Percentiles rank a stretch among this genome's conserved stretches.
Evolutionary conservation across 495 filamentous ascomycete species (phyloP).

Genomic region (Talaromyces borbonicus): DNA sequence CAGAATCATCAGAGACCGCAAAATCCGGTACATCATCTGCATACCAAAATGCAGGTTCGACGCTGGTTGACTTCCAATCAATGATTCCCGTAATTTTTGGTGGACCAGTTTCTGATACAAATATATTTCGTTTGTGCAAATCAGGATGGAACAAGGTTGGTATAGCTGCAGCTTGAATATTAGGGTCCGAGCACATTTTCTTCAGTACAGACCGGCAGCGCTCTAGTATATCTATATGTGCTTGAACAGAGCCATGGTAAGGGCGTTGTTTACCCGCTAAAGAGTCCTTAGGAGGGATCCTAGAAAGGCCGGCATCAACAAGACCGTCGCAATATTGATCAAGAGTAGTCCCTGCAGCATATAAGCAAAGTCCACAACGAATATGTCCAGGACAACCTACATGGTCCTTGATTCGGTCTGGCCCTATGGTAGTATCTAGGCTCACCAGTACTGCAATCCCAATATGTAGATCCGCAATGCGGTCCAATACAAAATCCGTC

Average conservation of each 20-base stretch:
- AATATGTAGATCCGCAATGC: conserved; percentile 30
- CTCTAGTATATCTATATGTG: conserved; percentile 19
- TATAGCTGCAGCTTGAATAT: conserved; percentile 15
- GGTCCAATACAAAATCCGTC: conserved; percentile 28
- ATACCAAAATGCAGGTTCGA: conserved; percentile 23
- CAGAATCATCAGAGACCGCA: conserved; percentile 12
- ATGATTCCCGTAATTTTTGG: conserved; percentile 3
- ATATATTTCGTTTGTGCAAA: conserved; percentile 9
- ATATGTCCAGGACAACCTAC: conserved; percentile 18
- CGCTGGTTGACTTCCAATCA: conserved; percentile 3
- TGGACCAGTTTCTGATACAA: conserved; percentile 7
- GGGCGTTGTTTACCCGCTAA: conserved; percentile 9
- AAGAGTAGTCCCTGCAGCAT: conserved; percentile 20
- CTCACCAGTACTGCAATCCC: conserved; percentile 24
- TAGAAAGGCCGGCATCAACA: conserved; percentile 27
- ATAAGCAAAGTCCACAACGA: neutral
- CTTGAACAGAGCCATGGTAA: conserved; percentile 20
- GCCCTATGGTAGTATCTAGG: conserved; percentile 12
- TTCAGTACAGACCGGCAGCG: conserved; percentile 15
- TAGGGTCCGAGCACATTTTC: conserved; percentile 15
- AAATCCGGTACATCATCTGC: conserved; percentile 27
- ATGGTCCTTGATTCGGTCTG: conserved; percentile 24
- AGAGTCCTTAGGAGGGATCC: conserved; percentile 15
- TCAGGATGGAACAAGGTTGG: conserved; percentile 7
- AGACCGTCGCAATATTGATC: conserved; percentile 24